Evolutionary conservation across 2,329 filamentous ascomycete genomes (phyloP).

Genomic region (Alternaria burnsii): DNA sequence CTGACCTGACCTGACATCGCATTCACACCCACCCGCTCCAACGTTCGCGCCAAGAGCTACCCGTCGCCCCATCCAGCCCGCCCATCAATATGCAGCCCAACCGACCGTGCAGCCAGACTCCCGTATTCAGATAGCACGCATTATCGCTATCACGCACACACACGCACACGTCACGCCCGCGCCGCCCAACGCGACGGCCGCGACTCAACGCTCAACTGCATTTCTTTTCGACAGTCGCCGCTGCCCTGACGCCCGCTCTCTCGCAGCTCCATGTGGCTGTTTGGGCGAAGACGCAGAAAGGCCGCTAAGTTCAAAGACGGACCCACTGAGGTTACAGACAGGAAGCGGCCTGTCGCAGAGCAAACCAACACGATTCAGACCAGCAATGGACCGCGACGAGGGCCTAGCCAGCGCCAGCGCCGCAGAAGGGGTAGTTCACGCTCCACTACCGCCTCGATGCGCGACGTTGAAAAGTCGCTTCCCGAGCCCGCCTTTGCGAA

Average conservation of each 20-base stretch:
- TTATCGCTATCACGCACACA: conserved; percentile 14
- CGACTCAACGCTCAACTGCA: conserved; percentile 12
- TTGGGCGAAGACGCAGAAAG: conserved; percentile 76
- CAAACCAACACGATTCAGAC: conserved; percentile 28
- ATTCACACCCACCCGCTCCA: conserved; percentile 1
- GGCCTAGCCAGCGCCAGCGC: conserved; percentile 38
- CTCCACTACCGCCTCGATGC: conserved; percentile 41
- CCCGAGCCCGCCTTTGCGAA: conserved; percentile 18
- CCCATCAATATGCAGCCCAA: conserved; percentile 30
- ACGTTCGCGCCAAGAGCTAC: conserved; percentile 14
- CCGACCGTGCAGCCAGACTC: conserved; percentile 21
- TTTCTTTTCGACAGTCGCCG: conserved; percentile 6
- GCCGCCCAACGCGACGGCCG: conserved; percentile 9
- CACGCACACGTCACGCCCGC: conserved; percentile 29
- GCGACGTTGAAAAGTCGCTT: conserved; percentile 40
- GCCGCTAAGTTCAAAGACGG: conserved; percentile 60
- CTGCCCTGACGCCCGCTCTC: conserved; percentile 11
- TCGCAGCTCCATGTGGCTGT: conserved; percentile 75
- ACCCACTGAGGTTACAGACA: conserved; percentile 62
- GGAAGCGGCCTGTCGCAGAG: conserved; percentile 48
- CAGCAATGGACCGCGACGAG: conserved; percentile 37
- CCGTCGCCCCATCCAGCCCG: conserved; percentile 6
- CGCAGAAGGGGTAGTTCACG: conserved; percentile 43
- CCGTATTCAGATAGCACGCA: conserved; percentile 29
- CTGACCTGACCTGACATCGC: too few relatives aligned